Base-by-base conservation (phyloP, 352 stramenopile species). In the Phytopythium montanum region DNA sequence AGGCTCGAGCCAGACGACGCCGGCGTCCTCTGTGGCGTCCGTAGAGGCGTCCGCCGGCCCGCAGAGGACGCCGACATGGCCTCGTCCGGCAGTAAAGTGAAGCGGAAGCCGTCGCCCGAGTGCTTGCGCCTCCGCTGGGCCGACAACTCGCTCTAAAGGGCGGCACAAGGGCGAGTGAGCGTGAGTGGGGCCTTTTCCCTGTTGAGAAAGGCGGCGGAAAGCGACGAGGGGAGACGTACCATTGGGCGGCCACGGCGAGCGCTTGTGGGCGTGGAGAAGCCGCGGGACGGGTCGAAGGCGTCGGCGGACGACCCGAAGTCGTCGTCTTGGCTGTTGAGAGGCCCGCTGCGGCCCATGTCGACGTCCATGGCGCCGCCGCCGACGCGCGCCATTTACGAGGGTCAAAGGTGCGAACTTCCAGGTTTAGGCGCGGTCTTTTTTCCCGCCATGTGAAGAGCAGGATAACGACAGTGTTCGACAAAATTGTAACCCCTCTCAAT, bases 11-110 rank as follows among this genome's bases (percentile, higher is more conserved):
- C 31, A 6, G 68, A 62, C 45, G 45, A 23, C 45, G 45, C 45
- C 5, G 25, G 23, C 26, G 45, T 52, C 25, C 45, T 23, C 12
- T 36, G 8, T 0, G 69, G 66, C 21, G 72, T 74, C 31, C 70
- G 59, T 23, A 68, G 57, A 23, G 82, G 69, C 16, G 50, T 54
- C 4, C 55, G 61, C 7, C 58, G 50, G 2, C 57, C 56, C 2
- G 57, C 56, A 28, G 65, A 68, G 3, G 25, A 21, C 56, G 59
- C 34, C 1, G 64, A 62, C n/a, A 68, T 45, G 13, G 50, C 56
- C 44, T 69, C 65, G 34, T 77, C 76, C 0, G 82, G 80, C 16
- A 87, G 75, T 48, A 87, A 59, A 51, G 79, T 81, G 62, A 89
- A 90, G 60, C 75, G 62, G 65, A 85, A 92, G 23, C 59, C 61